Evolutionary conservation across 1,139 yeast genomes (phyloP).

Genomic region (Kurtzmaniella quercitrusa): DNA sequence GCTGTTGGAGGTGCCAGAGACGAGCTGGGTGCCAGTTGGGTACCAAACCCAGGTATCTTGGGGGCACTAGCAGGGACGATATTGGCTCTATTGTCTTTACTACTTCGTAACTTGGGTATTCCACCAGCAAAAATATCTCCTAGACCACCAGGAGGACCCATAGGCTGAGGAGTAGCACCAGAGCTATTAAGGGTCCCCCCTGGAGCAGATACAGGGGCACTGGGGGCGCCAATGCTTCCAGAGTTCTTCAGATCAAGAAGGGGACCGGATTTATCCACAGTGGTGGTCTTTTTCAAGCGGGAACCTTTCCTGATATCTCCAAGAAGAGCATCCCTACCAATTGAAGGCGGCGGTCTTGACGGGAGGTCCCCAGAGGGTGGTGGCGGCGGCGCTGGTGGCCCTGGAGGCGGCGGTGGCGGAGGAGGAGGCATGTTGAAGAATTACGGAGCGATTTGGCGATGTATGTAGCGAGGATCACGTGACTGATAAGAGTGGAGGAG

Average conservation of each 20-base stretch:
- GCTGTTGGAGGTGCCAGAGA: constrained; percentile 5
- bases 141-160: constrained; percentile 34
- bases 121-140: constrained; percentile 87
- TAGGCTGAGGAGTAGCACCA: constrained; percentile 7
- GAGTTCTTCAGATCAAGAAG: constrained; percentile 32
- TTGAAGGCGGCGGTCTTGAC: constrained; percentile 25
- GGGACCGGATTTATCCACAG: constrained; percentile 45
- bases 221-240: constrained; percentile 12
- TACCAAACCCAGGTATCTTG: constrained; percentile 19
- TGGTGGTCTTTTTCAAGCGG: constrained; percentile 64
- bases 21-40: constrained; percentile 5
- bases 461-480: neutral
- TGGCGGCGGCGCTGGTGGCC: constrained; percentile 16
- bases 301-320: constrained; percentile 85
- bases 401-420: constrained; percentile 43
- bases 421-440: constrained; percentile 22
- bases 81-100: constrained; percentile 43
- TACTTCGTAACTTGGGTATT: constrained; percentile 70
- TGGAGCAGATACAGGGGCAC: constrained; percentile 12
- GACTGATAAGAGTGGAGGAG: neutral
- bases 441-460: neutral
- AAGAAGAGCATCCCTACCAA: constrained; percentile 72
- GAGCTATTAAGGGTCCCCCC: neutral
- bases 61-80: constrained; percentile 40
- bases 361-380: constrained; percentile 13